Evolutionary conservation across 1,284 basidiomycete species (phyloP).

Genomic region (Boletus semigastroideus): DNA sequence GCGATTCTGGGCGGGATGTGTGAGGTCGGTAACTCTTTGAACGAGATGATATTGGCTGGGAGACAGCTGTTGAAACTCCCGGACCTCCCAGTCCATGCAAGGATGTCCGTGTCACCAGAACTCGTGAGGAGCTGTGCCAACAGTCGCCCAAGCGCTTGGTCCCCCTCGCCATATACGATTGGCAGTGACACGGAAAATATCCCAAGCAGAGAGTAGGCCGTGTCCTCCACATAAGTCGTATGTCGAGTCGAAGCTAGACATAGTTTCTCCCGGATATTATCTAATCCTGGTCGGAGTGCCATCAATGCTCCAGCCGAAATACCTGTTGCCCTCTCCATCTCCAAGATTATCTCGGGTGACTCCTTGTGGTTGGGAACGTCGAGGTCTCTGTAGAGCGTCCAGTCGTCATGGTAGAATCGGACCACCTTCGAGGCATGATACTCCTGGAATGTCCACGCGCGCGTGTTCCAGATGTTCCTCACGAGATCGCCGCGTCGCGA

Average conservation of each 20-base stretch:
- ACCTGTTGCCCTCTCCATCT: conserved; percentile 6
- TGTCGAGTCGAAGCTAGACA: conserved; percentile 5
- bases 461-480: not conserved
- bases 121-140: not conserved
- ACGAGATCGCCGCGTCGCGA: not conserved
- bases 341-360: conserved; percentile 1
- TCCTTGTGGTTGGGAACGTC: not conserved
- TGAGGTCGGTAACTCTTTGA: not conserved
- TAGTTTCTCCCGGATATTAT: conserved; percentile 7
- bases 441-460: not conserved
- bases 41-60: not conserved
- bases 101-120: conserved; percentile 1
- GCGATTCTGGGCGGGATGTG: not conserved
- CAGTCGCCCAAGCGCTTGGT: conserved; percentile 1
- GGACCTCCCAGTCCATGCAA: conserved; percentile 11
- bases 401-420: not conserved
- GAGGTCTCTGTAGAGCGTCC: not conserved
- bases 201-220: conserved; percentile 5
- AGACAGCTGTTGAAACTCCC: no score
- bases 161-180: conserved; percentile 1
- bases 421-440: not conserved
- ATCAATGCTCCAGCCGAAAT: not conserved
- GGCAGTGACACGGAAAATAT: conserved; percentile 1
- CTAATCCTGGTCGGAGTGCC: conserved; percentile 2
- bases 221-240: conserved; percentile 1